These are phyloP conservation scores for Salix koriyanagi DNA, from an alignment of 345 rosid genomes.

Conservation along the genomic window DNA sequence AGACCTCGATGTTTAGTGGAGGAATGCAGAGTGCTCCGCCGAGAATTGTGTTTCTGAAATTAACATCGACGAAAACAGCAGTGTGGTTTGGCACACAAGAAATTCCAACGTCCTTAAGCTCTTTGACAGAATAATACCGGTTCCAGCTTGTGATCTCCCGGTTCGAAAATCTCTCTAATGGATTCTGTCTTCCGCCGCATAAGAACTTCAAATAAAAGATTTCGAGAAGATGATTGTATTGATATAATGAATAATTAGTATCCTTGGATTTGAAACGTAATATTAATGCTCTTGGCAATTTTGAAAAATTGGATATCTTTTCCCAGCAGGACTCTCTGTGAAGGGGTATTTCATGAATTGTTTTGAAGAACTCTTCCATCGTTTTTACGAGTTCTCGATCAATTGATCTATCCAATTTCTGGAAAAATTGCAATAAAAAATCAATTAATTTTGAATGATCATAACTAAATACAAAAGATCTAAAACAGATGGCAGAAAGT, in stretches of 20 bases:
- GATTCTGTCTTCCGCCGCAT: rapidly evolving
- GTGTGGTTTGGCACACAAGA: neutral
- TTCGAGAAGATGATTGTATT: neutral
- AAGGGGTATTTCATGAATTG: neutral
- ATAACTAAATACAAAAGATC: too few species aligned
- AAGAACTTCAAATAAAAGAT: neutral
- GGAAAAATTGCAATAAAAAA: too few species aligned
- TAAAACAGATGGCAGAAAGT: too few species aligned
- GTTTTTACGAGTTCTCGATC: too few species aligned
- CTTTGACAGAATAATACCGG: neutral
- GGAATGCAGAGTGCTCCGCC: conserved; percentile 9
- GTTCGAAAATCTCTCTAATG: rapidly evolving
- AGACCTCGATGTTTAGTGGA: conserved; percentile 8
- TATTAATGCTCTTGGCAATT: too few species aligned
- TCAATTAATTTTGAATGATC: too few species aligned
- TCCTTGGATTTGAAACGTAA: too few species aligned
- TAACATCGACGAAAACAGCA: neutral
- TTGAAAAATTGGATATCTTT: too few species aligned
- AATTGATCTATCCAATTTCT: too few species aligned
- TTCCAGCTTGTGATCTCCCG: too few species aligned
- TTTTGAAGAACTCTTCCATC: neutral
- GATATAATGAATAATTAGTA: rapidly evolving
- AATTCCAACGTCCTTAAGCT: conserved; percentile 3
- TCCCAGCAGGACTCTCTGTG: too few species aligned
- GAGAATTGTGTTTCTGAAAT: neutral